Conservation (phyloP, 129 eudicot genomes). For the Helichrysum umbraculigerum region DNA sequence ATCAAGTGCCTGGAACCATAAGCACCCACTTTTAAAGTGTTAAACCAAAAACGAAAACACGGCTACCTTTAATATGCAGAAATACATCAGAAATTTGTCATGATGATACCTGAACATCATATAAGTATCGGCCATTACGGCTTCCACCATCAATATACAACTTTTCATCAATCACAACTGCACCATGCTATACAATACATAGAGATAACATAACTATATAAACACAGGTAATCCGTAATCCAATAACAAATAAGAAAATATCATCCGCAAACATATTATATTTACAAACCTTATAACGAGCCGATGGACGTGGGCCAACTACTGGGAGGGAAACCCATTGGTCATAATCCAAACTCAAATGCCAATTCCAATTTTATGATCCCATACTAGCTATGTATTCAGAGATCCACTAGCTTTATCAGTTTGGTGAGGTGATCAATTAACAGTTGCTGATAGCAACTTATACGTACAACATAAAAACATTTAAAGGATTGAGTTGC, state of each 20-base stretch:
- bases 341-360: constrained; percentile 50
- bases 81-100: constrained; percentile 7
- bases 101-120: constrained; percentile 74
- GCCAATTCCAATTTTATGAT: constrained; percentile 48
- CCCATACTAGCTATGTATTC: constrained; percentile 50
- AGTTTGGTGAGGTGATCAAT: too few species aligned
- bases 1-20: constrained; percentile 69
- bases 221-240: background rate
- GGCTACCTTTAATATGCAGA: constrained; percentile 5
- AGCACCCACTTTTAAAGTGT: constrained; percentile 24
- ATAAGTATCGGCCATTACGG: constrained; percentile 86
- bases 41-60: constrained; percentile 8
- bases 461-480: constrained; percentile 10
- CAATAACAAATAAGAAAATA: background rate
- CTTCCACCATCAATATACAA: constrained; percentile 86
- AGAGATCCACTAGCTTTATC: too few species aligned
- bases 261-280: too few species aligned
- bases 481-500: background rate
- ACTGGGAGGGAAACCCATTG: constrained; percentile 68
- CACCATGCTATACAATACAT: constrained; percentile 72
- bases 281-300: constrained; percentile 71
- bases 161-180: constrained; percentile 58
- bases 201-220: constrained; percentile 9
- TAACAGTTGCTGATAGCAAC: constrained; percentile 7
- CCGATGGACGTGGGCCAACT: constrained; percentile 57